Evolutionary conservation across 805 yeast genomes (phyloP).

Genomic region (Priceomyces medius): DNA sequence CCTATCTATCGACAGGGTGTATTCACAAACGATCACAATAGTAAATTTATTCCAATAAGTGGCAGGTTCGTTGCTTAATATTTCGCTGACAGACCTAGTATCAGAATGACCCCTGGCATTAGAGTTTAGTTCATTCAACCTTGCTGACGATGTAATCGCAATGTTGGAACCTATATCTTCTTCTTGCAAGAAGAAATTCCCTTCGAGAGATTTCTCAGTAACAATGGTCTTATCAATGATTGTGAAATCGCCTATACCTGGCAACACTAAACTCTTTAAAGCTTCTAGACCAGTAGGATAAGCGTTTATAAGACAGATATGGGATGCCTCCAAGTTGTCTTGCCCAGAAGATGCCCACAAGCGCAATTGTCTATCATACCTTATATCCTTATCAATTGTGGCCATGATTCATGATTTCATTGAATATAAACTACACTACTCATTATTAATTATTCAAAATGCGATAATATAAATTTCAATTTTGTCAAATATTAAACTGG

Average conservation of each 20-base stretch:
- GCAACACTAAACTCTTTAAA: constrained; percentile 74
- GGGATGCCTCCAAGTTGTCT: constrained; percentile 50
- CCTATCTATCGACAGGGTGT: constrained; percentile 19
- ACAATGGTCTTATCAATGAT: constrained; percentile 52
- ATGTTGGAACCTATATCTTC: constrained; percentile 43
- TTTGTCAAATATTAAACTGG: not conserved
- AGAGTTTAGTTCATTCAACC: constrained; percentile 57
- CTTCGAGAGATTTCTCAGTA: constrained; percentile 43
- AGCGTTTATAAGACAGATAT: constrained; percentile 60
- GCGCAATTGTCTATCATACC: constrained; percentile 84
- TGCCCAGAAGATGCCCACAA: constrained; percentile 87
- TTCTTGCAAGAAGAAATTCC: constrained; percentile 60
- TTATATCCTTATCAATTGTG: constrained; percentile 41
- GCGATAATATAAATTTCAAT: too few relatives aligned
- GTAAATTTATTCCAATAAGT: constrained; percentile 50
- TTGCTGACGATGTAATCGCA: constrained; percentile 38
- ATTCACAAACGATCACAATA: constrained; percentile 46
- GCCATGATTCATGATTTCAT: constrained; percentile 5
- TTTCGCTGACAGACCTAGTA: constrained; percentile 12
- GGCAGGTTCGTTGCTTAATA: constrained; percentile 10
- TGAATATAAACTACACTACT: too few relatives aligned
- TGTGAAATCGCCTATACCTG: constrained; percentile 65
- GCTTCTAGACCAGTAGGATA: constrained; percentile 62
- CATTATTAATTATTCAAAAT: too few relatives aligned
- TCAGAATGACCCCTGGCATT: constrained; percentile 47